Evolutionary conservation across 2,329 filamentous ascomycete species (phyloP).

Genomic region (Arachnomyces sp.): DNA sequence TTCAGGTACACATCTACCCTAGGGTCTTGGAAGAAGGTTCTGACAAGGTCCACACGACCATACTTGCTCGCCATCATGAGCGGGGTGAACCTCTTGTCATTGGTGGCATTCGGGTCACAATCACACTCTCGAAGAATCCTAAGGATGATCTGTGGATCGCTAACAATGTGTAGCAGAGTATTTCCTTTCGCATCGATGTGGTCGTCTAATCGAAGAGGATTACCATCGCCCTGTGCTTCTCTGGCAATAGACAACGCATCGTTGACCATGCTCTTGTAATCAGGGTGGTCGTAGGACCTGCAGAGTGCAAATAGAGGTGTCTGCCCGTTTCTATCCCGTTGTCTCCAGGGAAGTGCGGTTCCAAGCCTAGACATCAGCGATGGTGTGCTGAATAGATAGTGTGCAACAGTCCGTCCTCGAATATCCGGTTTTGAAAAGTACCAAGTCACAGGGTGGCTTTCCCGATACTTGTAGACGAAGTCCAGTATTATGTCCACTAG

Average conservation of each 20-base stretch:
- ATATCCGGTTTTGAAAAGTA: slow-evolving; percentile 73
- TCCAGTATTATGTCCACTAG: slow-evolving; percentile 68
- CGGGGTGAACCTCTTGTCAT: slow-evolving; percentile 89
- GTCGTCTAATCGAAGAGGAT: slow-evolving; percentile 80
- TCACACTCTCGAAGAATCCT: slow-evolving; percentile 76
- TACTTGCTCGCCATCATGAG: slow-evolving; percentile 99
- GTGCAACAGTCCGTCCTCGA: slow-evolving; percentile 81
- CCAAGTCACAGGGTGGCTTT: slow-evolving; percentile 48
- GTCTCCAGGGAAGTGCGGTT: slow-evolving; percentile 71
- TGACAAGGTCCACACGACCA: slow-evolving; percentile 85
- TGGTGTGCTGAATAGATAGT: slow-evolving; percentile 91
- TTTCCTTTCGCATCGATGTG: slow-evolving; percentile 92
- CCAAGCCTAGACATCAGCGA: slow-evolving; percentile 70
- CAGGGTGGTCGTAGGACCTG: slow-evolving; percentile 84
- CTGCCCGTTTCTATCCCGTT: slow-evolving; percentile 92
- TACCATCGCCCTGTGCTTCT: slow-evolving; percentile 63
- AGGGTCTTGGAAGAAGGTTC: slow-evolving; percentile 76
- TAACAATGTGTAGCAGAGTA: slow-evolving; percentile 89
- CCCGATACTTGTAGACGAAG: slow-evolving; percentile 54
- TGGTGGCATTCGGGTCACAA: slow-evolving; percentile 89
- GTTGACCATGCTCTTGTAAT: slow-evolving; percentile 82
- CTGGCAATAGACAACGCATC: slow-evolving; percentile 68
- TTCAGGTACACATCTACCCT: slow-evolving; percentile 77
- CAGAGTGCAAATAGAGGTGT: slow-evolving; percentile 95
- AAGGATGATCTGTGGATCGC: slow-evolving; percentile 67